These are phyloP conservation scores for Coemansia sp. DNA, from an alignment of 192 early-diverging fungal species.

Conservation along the genomic window DNA sequence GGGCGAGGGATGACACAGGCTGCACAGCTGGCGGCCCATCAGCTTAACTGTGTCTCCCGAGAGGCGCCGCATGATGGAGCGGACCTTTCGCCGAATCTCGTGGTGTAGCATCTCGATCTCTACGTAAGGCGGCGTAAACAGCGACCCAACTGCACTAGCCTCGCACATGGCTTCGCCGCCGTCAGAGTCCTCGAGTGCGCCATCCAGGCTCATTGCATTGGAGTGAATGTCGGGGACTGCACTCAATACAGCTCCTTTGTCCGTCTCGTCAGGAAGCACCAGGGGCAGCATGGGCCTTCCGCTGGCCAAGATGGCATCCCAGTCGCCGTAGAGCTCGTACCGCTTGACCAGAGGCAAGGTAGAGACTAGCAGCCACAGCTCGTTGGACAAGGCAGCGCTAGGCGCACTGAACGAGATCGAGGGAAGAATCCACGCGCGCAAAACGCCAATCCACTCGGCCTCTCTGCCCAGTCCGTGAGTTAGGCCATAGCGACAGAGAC, in stretches of 20 bases:
- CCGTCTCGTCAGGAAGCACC: not conserved
- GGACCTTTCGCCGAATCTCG: conserved; percentile 35
- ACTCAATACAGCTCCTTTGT: not conserved
- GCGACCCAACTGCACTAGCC: not conserved
- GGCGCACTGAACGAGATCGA: conserved; percentile 35
- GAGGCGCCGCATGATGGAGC: conserved; percentile 49
- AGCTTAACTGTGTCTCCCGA: conserved; percentile 46
- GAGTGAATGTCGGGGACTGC: not conserved
- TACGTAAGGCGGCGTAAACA: conserved; percentile 2
- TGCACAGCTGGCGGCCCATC: conserved; percentile 44
- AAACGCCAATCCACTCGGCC: conserved; percentile 23
- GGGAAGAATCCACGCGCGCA: conserved; percentile 47
- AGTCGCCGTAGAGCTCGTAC: conserved; percentile 34
- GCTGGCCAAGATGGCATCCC: conserved; percentile 30
- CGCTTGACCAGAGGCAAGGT: conserved; percentile 28
- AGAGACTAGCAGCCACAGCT: conserved; percentile 44
- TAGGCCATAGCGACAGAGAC: conserved; percentile 42
- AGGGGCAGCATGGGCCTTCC: conserved; percentile 26
- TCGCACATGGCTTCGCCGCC: not conserved
- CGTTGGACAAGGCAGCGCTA: conserved; percentile 45
- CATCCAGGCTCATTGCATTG: conserved; percentile 46
- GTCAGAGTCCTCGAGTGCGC: conserved; percentile 18
- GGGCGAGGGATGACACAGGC: conserved; percentile 42
- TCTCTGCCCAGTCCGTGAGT: conserved; percentile 1
- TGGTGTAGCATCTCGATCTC: conserved; percentile 34